phyloP scores from a whole-genome alignment of 306 rosid genomes.

The Adenanthera pavonina region DNA sequence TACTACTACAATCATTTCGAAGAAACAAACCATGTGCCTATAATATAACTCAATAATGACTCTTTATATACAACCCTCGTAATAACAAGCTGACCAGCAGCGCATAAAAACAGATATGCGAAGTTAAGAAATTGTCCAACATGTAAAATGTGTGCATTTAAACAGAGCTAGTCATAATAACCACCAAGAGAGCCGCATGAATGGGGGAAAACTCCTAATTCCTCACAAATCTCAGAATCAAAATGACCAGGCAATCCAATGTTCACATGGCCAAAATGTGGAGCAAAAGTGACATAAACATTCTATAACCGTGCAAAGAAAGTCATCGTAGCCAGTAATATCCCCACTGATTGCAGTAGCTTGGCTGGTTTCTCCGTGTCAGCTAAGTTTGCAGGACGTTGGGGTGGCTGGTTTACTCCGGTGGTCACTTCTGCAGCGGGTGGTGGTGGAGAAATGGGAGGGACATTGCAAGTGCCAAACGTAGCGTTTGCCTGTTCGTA shows the following conservation, averaged over 20 bases:
- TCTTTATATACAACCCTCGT: background rate
- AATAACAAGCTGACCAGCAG: background rate
- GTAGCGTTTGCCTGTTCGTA: constrained; percentile 61
- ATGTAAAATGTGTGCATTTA: constrained; percentile 8
- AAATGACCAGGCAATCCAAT: constrained; percentile 35
- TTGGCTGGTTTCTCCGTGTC: constrained; percentile 40
- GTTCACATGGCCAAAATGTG: constrained; percentile 39
- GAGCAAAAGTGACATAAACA: constrained; percentile 20
- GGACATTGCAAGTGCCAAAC: constrained; percentile 78
- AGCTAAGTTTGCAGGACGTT: constrained; percentile 41
- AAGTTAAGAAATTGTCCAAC: background rate
- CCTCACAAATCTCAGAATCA: constrained; percentile 38
- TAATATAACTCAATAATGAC: background rate
- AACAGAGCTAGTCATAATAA: constrained; percentile 34
- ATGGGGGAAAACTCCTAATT: constrained; percentile 30
- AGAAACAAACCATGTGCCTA: background rate
- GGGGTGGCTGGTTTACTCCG: constrained; percentile 22
- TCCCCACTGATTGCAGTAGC: constrained; percentile 51
- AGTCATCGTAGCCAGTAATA: constrained; percentile 44
- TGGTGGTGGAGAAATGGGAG: constrained; percentile 88
- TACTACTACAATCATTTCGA: background rate
- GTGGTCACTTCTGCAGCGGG: constrained; percentile 57
- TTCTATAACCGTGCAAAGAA: constrained; percentile 48
- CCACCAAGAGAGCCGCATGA: constrained; percentile 29
- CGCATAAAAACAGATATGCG: background rate